Evolutionary conservation across 352 stramenopile species (phyloP), one percentile per base, ranked within the genome.

Genomic region (Blastocystis sp.): DNA sequence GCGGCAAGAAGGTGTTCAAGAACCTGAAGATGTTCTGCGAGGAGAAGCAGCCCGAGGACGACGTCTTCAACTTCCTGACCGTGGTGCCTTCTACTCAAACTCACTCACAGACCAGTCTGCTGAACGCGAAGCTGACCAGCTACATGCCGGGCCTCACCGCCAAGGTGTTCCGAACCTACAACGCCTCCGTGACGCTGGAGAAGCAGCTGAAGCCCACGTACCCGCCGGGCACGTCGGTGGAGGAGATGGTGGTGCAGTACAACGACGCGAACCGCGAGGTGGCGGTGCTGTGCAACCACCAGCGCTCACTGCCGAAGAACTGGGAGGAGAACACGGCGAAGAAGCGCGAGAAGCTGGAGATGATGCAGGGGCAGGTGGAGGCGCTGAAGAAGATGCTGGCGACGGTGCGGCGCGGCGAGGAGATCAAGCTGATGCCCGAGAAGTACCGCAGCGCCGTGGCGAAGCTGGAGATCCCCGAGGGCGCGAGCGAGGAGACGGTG

Each of bases 121-220:
- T 99, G 60, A 99, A 99, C 93, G 94, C 95, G 76, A 96, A 99
- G 91, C 91, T 99, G 77, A 97, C 96, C 87, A 96, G 93, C 45
- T 94, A 99, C 68, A 99, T 99, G 97, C 95, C 97, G 24, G 97
- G 97, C 0, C 92, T 99, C 3, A 98, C 95, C 45, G 97, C 97
- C 66, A 99, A 99, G 91, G 97, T 99, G 0, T 99, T 99, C 91
- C 95, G 97, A 97, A 99, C 97, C 43, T 99, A 98, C 93, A 99
- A 99, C 92, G 97, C 97, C 3, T 98, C 95, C 0, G 94, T 98
- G 63, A 99, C 97, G 54, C 92, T 99, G 43, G 95, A 99, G 90
- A 94, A 98, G 90, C 94, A 99, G 91, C 91, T 99, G 21, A 43
- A 68, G 21, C 3, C 52, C 10, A 84, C 74, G 38, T 84, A 84